phyloP scores from a whole-genome alignment of 306 rosid species.

The Aeschynomene evenia region DNA sequence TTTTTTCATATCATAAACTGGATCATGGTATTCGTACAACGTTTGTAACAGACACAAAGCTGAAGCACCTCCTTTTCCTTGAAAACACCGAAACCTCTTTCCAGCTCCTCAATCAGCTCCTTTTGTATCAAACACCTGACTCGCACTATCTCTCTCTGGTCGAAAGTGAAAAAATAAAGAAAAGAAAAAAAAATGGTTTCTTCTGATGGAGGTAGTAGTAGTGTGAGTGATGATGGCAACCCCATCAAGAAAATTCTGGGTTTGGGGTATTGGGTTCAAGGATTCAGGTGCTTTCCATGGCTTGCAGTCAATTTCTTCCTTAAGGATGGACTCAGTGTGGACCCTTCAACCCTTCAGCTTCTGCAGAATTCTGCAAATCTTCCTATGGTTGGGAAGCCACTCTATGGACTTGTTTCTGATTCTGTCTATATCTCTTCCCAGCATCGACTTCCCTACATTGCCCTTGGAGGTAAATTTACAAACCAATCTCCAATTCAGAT shows the following conservation, averaged over 20 bases:
- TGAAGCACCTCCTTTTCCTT: constrained; percentile 19
- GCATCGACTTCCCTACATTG: constrained; percentile 86
- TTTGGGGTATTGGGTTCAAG: constrained; percentile 84
- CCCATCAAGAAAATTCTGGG: constrained; percentile 60
- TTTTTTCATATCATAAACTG: too few relatives aligned
- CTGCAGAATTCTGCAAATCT: constrained; percentile 83
- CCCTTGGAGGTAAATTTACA: constrained; percentile 63
- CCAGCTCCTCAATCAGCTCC: background rate
- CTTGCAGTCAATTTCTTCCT: constrained; percentile 80
- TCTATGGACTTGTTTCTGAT: constrained; percentile 79
- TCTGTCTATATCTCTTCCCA: constrained; percentile 69
- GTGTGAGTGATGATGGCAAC: constrained; percentile 11
- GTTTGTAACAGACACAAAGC: background rate
- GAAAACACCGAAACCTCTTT: constrained; percentile 1
- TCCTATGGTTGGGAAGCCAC: constrained; percentile 92
- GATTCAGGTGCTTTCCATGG: constrained; percentile 91
- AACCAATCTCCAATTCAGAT: background rate
- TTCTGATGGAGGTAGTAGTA: constrained; percentile 2
- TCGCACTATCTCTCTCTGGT: background rate
- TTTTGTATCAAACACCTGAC: background rate
- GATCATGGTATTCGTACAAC: too few relatives aligned
- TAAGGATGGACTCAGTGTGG: constrained; percentile 74
- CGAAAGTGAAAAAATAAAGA: background rate
- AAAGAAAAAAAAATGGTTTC: constrained; percentile 32
- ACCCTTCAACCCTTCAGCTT: constrained; percentile 76